phyloP scores from a whole-genome alignment of 2,329 filamentous ascomycete genomes.

The Epichloe gansuensis region DNA sequence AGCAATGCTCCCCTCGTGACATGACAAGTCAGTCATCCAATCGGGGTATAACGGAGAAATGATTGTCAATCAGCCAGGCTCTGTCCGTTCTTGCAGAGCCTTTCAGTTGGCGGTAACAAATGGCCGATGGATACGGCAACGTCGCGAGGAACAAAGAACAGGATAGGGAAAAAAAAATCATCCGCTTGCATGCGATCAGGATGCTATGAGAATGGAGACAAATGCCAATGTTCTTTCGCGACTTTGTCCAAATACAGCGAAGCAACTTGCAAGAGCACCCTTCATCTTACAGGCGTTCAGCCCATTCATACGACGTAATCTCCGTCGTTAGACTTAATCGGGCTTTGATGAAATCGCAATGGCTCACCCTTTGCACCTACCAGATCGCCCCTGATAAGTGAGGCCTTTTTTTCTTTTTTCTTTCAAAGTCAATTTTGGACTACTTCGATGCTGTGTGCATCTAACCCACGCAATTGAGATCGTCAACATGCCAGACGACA shows the following conservation, averaged over 20 bases:
- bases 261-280: background rate
- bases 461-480: too few relatives aligned
- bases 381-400: too few relatives aligned
- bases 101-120: background rate
- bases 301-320: background rate
- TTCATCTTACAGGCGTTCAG: background rate
- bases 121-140: background rate
- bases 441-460: too few relatives aligned
- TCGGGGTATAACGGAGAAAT: too few relatives aligned
- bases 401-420: too few relatives aligned
- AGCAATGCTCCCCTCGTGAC: background rate
- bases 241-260: background rate
- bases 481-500: too few relatives aligned
- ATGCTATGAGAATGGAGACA: background rate
- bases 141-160: background rate
- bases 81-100: too few relatives aligned
- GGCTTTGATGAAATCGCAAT: too few relatives aligned
- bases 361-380: too few relatives aligned
- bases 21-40: background rate
- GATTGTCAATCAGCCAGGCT: too few relatives aligned
- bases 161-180: background rate
- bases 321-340: background rate
- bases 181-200: background rate
- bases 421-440: too few relatives aligned
- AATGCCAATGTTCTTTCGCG: background rate